Evolutionary conservation across 2,329 filamentous ascomycete genomes (phyloP).

Genomic region (Xylaria arbuscula): DNA sequence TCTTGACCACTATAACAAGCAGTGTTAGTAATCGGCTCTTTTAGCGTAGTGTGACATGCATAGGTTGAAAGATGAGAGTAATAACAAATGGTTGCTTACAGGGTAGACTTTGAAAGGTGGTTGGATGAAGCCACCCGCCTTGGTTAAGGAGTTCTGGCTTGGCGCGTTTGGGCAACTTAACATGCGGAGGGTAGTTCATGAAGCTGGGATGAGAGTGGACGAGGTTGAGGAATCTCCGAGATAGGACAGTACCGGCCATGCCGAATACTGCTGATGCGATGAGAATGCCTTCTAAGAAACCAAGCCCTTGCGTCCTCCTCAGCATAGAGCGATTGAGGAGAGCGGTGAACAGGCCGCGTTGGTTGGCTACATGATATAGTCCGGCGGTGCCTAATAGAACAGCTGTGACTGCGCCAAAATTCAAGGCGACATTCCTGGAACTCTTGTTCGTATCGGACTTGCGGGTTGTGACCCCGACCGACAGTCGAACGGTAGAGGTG

Average conservation of each 20-base stretch:
- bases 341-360: conserved; percentile 17
- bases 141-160: conserved; percentile 54
- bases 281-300: conserved; percentile 54
- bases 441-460: conserved; percentile 7
- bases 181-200: conserved; percentile 53
- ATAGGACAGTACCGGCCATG: conserved; percentile 48
- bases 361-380: conserved; percentile 22
- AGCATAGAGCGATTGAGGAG: conserved; percentile 12
- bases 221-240: conserved; percentile 49
- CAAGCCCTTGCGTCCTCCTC: conserved; percentile 41
- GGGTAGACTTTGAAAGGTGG: conserved; percentile 59
- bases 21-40: neutral
- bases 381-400: conserved; percentile 27
- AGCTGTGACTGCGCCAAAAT: conserved; percentile 24
- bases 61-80: neutral
- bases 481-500: conserved; percentile 42
- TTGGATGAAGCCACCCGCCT: conserved; percentile 62
- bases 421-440: conserved; percentile 21
- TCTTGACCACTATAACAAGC: conserved; percentile 49
- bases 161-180: conserved; percentile 53
- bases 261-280: conserved; percentile 51
- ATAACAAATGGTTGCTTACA: conserved; percentile 17
- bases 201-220: conserved; percentile 50
- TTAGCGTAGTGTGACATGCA: neutral
- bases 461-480: conserved; percentile 29